Percentiles rank a stretch among this genome's conserved stretches.
Evolutionary conservation across 768 basidiomycete genomes (phyloP).

Genomic region (Boletus subcaerulescens): DNA sequence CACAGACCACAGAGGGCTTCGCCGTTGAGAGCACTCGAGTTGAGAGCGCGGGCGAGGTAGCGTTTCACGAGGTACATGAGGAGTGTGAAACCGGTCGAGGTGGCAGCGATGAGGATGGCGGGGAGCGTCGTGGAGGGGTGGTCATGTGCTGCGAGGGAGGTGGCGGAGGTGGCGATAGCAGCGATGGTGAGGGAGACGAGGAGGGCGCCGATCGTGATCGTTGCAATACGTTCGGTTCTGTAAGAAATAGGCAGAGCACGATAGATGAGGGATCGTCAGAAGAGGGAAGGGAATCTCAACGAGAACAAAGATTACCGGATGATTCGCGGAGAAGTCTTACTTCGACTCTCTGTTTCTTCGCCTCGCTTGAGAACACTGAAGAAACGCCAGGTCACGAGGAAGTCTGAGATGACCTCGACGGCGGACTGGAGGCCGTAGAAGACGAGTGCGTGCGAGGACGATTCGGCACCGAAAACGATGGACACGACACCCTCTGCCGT

Average conservation of each 20-base stretch:
- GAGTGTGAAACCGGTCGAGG: constrained; percentile 38
- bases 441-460: constrained; percentile 42
- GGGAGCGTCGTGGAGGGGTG: constrained; percentile 38
- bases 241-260: not conserved
- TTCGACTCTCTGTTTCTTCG: constrained; percentile 23
- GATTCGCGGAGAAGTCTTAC: constrained; percentile 1
- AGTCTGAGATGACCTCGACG: constrained; percentile 44
- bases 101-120: constrained; percentile 42
- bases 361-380: constrained; percentile 31
- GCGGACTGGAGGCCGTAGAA: constrained; percentile 50
- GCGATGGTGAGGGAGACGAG: constrained; percentile 37
- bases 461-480: constrained; percentile 43
- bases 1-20: constrained; percentile 44
- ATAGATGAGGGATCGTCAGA: not conserved
- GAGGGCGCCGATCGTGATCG: constrained; percentile 35
- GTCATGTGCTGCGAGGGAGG: constrained; percentile 34
- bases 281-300: not conserved
- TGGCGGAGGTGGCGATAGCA: constrained; percentile 36
- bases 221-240: constrained; percentile 39
- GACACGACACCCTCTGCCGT: constrained; percentile 42
- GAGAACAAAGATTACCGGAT: constrained; percentile 11
- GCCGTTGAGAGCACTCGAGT: constrained; percentile 43
- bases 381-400: constrained; percentile 47
- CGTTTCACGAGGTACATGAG: constrained; percentile 45
- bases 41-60: constrained; percentile 41